Evolutionary conservation across 768 basidiomycete species (phyloP), one percentile per base, ranked within the genome.

Genomic region (Lanmaoa rubissima): DNA sequence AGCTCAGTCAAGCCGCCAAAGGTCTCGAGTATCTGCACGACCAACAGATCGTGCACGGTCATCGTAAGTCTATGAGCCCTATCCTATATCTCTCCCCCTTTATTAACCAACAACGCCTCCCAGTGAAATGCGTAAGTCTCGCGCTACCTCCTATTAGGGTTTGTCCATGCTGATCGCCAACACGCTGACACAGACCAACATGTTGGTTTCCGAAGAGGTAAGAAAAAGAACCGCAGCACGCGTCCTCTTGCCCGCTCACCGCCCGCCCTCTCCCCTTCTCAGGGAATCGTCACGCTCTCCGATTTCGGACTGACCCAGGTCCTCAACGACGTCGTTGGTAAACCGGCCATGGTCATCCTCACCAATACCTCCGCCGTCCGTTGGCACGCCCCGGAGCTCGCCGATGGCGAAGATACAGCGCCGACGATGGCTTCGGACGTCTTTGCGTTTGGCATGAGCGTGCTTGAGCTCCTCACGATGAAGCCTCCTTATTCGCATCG

Each of bases 281-380:
- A 85, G 84, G 79, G 76, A 13, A 72, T 80, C 58, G 79, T 84
- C 26, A 74, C 80, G 34, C 80, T 87, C 14, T 82, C 81, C 57
- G 85, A 87, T 61, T 86, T 87, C 64, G 84, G 84, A 42, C 80
- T 86, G 72, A 80, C 85, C 17, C 84, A 82, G 63, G 73, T 85
- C 31, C 77, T 86, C 38, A 80, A 80, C 55, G 82, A 84, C 42
- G 76, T 85, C 31, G 79, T 82, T 1, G 82, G 82, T 54, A 78
- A 69, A 55, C 64, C 73, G 28, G 75, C 76, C 35, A 77, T 80
- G 28, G 65, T 72, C n/a, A 79, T 77, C 4, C 68, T 85, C 50
- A 80, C 82, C 1, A 63, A 48, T 34, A 75, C 75, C 5, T 76
- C 77, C 11, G 78, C 78, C 53, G 75, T 81, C 36, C 78, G 85